Evolutionary conservation across 176 grass and related monocot genomes (phyloP), one percentile per base, ranked within the genome.

Genomic region (Eragrostis nindensis): DNA sequence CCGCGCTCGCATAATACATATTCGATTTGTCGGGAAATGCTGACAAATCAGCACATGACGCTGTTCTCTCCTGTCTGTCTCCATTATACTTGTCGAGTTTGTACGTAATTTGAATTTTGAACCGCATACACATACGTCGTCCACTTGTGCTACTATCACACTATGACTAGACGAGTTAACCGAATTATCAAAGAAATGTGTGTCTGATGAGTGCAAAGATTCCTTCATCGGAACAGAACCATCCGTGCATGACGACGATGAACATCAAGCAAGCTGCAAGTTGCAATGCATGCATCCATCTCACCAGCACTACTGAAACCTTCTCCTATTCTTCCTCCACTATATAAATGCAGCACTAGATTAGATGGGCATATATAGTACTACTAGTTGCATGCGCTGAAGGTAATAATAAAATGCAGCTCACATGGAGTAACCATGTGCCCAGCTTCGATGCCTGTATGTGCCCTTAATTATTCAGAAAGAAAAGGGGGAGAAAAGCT

Each of bases 401-500:
- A 70, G 29, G 45, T 21, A 53, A 62, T 54, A 80, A 86, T 82
- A 52, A 81, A 86, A 27, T 36, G 68, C 17, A 29, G 14, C 39
- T 86, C 81, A 88, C 81, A 88, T 91, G 85, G 80, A 80, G 43
- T 66, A 77, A 74, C 56, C 90, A 92, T 86, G 86, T 91, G 81
- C 68, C 60, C 60, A 50, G 48, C 73, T 63, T 86, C 47, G 54
- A 88, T 72, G 75, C 24, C 42, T 60, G 26, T 25, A 8, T 32
- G 50, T 49, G 46, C 46, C 15, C 46, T 55, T 76, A 7, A 14
- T 43, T 42, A 3, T 22, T 22, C n/a, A 15, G 25, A 27, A 57
- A 42, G 11, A 54, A 12, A 62, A 29, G 4, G 16, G 12, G 8
- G 5, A 40, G 10, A 55, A 42, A 42, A 76, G 30, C 32, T 60